phyloP scores from a whole-genome alignment of 495 filamentous ascomycete species.

The Haplographium delicatum region DNA sequence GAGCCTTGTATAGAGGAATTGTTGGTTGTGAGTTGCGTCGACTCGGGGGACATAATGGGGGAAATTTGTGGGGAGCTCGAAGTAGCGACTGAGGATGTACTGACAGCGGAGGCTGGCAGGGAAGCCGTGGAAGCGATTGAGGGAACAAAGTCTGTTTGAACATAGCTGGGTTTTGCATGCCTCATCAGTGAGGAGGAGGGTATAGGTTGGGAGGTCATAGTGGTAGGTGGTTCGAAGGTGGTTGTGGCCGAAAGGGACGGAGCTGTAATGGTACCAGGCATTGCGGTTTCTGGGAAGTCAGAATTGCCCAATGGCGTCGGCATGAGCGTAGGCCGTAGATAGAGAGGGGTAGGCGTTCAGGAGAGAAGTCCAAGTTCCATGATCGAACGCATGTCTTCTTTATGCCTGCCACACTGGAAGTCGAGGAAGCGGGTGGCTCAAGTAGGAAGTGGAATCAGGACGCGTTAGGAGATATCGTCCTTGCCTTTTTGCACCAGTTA shows the following conservation, averaged over 20 bases:
- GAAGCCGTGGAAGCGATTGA: slow-evolving; percentile 14
- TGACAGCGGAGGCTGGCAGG: slow-evolving; percentile 22
- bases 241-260: slow-evolving; percentile 4
- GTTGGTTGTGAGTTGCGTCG: slow-evolving; percentile 19
- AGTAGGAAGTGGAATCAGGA: not conserved
- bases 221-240: not conserved
- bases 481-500: not conserved
- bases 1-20: slow-evolving; percentile 47
- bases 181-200: slow-evolving; percentile 11
- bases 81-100: slow-evolving; percentile 21
- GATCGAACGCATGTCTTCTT: slow-evolving; percentile 22
- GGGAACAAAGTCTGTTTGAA: slow-evolving; percentile 19
- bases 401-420: slow-evolving; percentile 3
- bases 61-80: slow-evolving; percentile 23
- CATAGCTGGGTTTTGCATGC: slow-evolving; percentile 22
- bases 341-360: slow-evolving; percentile 11
- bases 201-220: slow-evolving; percentile 2
- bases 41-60: slow-evolving; percentile 25
- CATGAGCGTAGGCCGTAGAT: slow-evolving; percentile 13
- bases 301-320: slow-evolving; percentile 22
- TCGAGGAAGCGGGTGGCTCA: not conserved
- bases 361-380: slow-evolving; percentile 10
- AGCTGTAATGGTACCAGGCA: slow-evolving; percentile 8
- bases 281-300: not conserved
- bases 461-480: not conserved